Percentiles rank a stretch among this genome's conserved stretches.
These are phyloP conservation scores for Exobasidium cylindrosporum DNA, from an alignment of 1,284 basidiomycete genomes.

Conservation along the genomic window DNA sequence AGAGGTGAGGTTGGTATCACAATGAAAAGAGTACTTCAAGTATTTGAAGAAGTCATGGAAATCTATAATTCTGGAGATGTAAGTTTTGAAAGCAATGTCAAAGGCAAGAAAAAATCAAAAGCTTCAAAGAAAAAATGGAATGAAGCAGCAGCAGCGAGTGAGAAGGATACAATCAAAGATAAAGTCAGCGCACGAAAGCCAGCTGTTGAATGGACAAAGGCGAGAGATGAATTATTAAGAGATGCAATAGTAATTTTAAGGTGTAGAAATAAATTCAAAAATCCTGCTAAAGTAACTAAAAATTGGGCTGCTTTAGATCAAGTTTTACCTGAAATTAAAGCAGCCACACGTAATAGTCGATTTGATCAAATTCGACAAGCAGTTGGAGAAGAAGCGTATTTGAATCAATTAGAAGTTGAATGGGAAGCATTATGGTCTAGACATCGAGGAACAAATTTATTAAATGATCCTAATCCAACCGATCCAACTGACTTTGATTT, in stretches of 20 bases:
- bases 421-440: slow-evolving; percentile 75
- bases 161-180: not conserved
- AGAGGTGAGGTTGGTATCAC: not conserved
- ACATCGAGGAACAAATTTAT: slow-evolving; percentile 65
- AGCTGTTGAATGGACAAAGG: slow-evolving; percentile 65
- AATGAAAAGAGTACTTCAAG: not conserved
- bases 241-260: slow-evolving; percentile 79
- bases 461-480: slow-evolving; percentile 70
- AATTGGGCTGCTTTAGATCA: slow-evolving; percentile 72
- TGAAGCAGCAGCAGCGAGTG: not conserved
- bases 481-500: slow-evolving; percentile 70
- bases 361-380: slow-evolving; percentile 64
- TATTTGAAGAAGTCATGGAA: not conserved
- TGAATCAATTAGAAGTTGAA: slow-evolving; percentile 72
- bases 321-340: slow-evolving; percentile 71
- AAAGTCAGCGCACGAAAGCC: not conserved
- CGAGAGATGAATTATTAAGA: slow-evolving; percentile 79
- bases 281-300: slow-evolving; percentile 50
- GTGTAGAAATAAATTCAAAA: slow-evolving; percentile 67
- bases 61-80: not conserved
- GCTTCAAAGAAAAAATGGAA: not conserved
- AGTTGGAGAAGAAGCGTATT: slow-evolving; percentile 70
- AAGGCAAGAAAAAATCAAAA: not conserved
- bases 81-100: not conserved
- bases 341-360: slow-evolving; percentile 67